phyloP scores from a whole-genome alignment of 768 basidiomycete genomes.

The Termitomyces sp. region DNA sequence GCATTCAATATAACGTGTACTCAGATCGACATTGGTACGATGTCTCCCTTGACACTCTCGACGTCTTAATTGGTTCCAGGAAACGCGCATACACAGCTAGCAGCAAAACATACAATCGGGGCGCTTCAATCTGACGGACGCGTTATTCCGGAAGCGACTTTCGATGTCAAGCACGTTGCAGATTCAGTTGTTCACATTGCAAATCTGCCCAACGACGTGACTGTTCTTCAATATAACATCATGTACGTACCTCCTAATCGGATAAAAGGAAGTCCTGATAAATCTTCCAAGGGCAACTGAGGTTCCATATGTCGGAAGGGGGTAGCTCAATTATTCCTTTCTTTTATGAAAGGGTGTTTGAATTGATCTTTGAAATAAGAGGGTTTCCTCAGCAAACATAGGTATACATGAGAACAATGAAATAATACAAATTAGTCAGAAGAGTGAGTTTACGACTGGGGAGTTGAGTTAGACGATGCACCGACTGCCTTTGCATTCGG shows the following conservation, averaged over 20 bases:
- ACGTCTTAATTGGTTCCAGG: conserved; percentile 30
- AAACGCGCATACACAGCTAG: conserved; percentile 67
- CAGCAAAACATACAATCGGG: conserved; percentile 39
- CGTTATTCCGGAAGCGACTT: conserved; percentile 50
- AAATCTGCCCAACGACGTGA: conserved; percentile 59
- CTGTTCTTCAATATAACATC: conserved; percentile 67
- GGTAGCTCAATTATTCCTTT: background rate
- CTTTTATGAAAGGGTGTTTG: background rate
- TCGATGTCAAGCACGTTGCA: conserved; percentile 71
- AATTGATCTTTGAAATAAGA: background rate
- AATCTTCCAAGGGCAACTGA: conserved; percentile 18
- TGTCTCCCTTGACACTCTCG: background rate
- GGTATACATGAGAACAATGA: conserved; percentile 9
- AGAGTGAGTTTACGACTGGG: conserved; percentile 10
- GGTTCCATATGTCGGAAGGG: conserved; percentile 25
- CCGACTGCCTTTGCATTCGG: conserved; percentile 75
- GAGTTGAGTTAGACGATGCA: conserved; percentile 27
- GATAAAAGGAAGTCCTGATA: background rate
- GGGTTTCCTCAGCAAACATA: conserved; percentile 2
- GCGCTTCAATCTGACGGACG: conserved; percentile 68
- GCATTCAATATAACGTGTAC: conserved; percentile 69
- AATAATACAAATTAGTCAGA: conserved; percentile 1
- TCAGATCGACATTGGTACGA: conserved; percentile 75
- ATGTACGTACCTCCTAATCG: conserved; percentile 45
- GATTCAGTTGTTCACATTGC: conserved; percentile 69